phyloP scores from a whole-genome alignment of 495 filamentous ascomycete genomes.

The Aspergillus carlsbadensis region DNA sequence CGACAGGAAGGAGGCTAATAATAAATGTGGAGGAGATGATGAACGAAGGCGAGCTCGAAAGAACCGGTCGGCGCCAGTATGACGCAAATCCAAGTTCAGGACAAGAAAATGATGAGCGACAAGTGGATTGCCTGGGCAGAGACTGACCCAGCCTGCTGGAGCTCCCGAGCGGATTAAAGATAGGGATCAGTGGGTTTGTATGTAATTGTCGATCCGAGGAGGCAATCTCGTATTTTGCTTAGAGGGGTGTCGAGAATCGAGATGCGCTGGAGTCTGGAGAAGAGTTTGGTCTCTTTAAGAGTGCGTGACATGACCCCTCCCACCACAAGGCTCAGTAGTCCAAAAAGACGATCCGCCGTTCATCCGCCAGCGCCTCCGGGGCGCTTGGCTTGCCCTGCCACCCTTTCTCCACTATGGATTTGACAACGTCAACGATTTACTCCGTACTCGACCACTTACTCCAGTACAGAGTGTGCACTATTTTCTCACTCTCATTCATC shows the following conservation, averaged over 20 bases:
- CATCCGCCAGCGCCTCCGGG: not conserved
- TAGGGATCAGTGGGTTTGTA: not conserved
- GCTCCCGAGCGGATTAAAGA: not conserved
- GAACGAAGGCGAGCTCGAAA: conserved; percentile 12
- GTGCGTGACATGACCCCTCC: not conserved
- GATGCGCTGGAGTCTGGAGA: not conserved
- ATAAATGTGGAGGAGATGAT: conserved; percentile 2
- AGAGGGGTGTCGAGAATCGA: not conserved
- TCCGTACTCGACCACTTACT: not conserved
- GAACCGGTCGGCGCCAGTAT: conserved; percentile 34
- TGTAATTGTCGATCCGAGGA: not conserved
- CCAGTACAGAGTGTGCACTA: no score
- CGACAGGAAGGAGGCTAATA: conserved; percentile 8
- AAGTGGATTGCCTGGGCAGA: conserved; percentile 4
- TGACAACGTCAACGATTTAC: not conserved
- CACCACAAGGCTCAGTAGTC: not conserved
- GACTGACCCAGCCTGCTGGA: conserved; percentile 7
- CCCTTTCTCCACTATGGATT: not conserved
- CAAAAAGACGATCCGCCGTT: not conserved
- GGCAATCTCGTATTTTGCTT: not conserved
- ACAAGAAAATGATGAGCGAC: conserved; percentile 3
- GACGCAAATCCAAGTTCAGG: conserved; percentile 36
- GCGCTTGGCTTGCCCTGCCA: not conserved
- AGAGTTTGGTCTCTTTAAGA: not conserved
- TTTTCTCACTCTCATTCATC: not conserved